phyloP scores from a whole-genome alignment of 139 green algal species.

The Prasinococcaceae sp. region DNA sequence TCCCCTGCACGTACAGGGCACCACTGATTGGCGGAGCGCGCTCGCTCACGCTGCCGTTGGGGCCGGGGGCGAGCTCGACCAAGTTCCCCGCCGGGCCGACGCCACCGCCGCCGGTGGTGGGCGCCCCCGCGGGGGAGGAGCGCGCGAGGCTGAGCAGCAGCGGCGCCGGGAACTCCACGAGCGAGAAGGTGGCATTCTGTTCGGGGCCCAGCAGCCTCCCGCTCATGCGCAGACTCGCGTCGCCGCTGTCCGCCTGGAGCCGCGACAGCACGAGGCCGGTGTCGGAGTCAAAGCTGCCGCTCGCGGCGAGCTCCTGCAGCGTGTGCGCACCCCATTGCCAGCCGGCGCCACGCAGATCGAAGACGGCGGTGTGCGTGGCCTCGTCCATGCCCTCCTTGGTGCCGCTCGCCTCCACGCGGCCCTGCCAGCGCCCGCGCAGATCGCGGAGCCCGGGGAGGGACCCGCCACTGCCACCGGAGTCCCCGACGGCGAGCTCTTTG shows the following conservation, averaged over 20 bases:
- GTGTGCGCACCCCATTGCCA: constrained; percentile 31
- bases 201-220: constrained; percentile 4
- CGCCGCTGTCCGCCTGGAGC: not conserved
- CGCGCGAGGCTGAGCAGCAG: too few species aligned
- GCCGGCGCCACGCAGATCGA: constrained; percentile 21
- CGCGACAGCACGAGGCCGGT: not conserved
- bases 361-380: constrained; percentile 11
- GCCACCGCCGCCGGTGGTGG: too few species aligned
- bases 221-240: constrained; percentile 10
- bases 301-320: constrained; percentile 19
- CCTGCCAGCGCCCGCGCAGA: constrained; percentile 20
- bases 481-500: too few species aligned
- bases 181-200: too few species aligned
- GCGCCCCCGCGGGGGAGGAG: too few species aligned
- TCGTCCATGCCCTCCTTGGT: constrained; percentile 7
- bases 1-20: too few species aligned
- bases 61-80: too few species aligned
- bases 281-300: constrained; percentile 8
- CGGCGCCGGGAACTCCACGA: too few species aligned
- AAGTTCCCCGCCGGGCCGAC: too few species aligned
- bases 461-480: too few species aligned
- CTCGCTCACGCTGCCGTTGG: too few species aligned
- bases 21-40: too few species aligned
- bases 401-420: constrained; percentile 18
- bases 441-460: constrained; percentile 20